phyloP scores from a whole-genome alignment of 805 yeast species.

The Hanseniaspora thailandica region DNA sequence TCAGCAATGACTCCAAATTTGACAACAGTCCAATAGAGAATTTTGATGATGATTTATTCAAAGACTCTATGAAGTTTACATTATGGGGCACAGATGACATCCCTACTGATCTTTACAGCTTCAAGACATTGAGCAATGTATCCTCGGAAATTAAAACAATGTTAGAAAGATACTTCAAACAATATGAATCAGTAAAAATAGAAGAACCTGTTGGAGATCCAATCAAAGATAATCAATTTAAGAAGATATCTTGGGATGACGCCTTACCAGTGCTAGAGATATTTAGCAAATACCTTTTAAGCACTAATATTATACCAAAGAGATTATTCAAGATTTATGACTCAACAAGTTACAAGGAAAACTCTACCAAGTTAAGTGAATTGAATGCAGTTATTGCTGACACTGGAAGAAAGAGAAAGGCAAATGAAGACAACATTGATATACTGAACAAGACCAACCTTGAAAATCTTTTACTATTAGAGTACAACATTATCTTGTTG shows the following conservation, averaged over 20 bases:
- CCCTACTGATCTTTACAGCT: neutral
- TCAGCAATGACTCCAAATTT: neutral
- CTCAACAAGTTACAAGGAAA: neutral
- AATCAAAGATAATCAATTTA: neutral
- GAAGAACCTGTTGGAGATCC: neutral
- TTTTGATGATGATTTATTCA: slow-evolving; percentile 6
- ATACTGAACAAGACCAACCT: neutral
- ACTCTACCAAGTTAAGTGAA: neutral
- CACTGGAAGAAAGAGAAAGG: neutral
- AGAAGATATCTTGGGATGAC: slow-evolving; percentile 1
- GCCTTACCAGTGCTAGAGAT: neutral
- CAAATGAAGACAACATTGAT: neutral
- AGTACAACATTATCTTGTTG: slow-evolving; percentile 5
- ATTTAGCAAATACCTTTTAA: neutral
- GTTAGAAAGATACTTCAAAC: neutral
- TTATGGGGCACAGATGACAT: slow-evolving; percentile 6
- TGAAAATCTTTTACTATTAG: slow-evolving; percentile 7
- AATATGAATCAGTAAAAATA: neutral
- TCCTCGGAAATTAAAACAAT: neutral
- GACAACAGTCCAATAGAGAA: slow-evolving; percentile 6
- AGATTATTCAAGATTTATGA: slow-evolving; percentile 6
- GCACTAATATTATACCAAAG: slow-evolving; percentile 1
- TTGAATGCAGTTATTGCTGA: neutral
- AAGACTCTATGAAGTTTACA: neutral
- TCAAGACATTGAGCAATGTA: neutral